phyloP scores from a whole-genome alignment of 192 early-diverging fungal genomes.

The Radiomyces spectabilis region DNA sequence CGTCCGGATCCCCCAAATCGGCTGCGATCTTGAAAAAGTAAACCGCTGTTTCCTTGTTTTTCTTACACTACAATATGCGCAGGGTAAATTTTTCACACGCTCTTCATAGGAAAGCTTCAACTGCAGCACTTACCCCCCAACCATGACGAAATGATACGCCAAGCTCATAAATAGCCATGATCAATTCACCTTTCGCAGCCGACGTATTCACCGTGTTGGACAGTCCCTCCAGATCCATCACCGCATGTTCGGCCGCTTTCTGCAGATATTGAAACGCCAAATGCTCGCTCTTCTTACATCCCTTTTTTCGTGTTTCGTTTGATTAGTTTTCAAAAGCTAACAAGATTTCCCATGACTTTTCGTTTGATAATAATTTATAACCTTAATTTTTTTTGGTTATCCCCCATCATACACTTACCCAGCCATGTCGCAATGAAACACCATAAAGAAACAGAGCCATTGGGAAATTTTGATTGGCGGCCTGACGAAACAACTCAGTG shows the following conservation, averaged over 20 bases:
- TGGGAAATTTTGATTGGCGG: constrained; percentile 57
- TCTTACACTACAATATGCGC: constrained; percentile 31
- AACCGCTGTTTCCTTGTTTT: constrained; percentile 64
- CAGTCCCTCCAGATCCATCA: constrained; percentile 46
- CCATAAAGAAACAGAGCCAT: constrained; percentile 76
- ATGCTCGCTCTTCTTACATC: constrained; percentile 59
- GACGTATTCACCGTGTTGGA: constrained; percentile 37
- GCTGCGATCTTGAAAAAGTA: constrained; percentile 82
- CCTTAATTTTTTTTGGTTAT: too few relatives aligned
- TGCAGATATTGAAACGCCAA: constrained; percentile 62
- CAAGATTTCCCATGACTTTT: not conserved
- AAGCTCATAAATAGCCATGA: constrained; percentile 72
- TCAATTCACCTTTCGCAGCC: constrained; percentile 57
- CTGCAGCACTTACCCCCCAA: constrained; percentile 50
- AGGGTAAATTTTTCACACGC: not conserved
- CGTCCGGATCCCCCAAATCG: constrained; percentile 68
- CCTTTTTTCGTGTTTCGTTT: too few relatives aligned
- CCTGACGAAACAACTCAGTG: constrained; percentile 62
- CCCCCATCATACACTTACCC: too few relatives aligned
- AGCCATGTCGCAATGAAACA: constrained; percentile 71
- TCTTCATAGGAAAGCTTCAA: not conserved
- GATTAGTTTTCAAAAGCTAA: constrained; percentile 12
- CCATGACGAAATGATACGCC: constrained; percentile 72
- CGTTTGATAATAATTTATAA: too few relatives aligned
- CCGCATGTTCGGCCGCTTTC: constrained; percentile 60